Percentiles rank a stretch among this genome's conserved stretches.
phyloP scores from a whole-genome alignment of 768 basidiomycete species.

The Xerocomellus dryophilus region DNA sequence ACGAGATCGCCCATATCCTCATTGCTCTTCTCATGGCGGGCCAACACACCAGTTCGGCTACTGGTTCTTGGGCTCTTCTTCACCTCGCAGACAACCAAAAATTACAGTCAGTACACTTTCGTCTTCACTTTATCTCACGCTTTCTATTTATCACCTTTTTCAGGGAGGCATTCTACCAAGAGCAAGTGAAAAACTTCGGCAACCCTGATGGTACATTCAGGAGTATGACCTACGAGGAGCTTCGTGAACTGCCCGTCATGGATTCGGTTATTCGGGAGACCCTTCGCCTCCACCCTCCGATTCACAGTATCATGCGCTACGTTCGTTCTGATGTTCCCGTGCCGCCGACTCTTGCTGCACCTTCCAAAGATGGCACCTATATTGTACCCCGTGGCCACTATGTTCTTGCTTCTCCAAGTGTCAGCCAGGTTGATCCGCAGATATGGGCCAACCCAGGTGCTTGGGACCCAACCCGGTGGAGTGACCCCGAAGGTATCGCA shows the following conservation, averaged over 20 bases:
- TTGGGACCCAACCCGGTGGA: slow-evolving; percentile 87
- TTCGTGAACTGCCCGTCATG: slow-evolving; percentile 78
- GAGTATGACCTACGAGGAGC: slow-evolving; percentile 80
- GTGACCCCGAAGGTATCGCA: slow-evolving; percentile 78
- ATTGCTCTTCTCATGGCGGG: slow-evolving; percentile 99
- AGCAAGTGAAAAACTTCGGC: slow-evolving; percentile 81
- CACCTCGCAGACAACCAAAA: slow-evolving; percentile 78
- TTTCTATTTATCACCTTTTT: background rate
- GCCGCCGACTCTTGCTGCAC: slow-evolving; percentile 75
- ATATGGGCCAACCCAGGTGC: slow-evolving; percentile 71
- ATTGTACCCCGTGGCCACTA: slow-evolving; percentile 88
- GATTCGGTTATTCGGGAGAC: slow-evolving; percentile 93
- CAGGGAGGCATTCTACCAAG: slow-evolving; percentile 82
- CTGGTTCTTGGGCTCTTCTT: slow-evolving; percentile 85
- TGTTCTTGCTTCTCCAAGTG: slow-evolving; percentile 83
- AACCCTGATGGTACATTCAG: slow-evolving; percentile 78
- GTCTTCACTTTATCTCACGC: background rate
- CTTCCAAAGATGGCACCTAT: slow-evolving; percentile 69
- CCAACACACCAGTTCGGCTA: slow-evolving; percentile 95
- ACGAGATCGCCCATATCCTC: slow-evolving; percentile 97
- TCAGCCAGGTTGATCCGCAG: slow-evolving; percentile 81
- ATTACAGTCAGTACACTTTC: slow-evolving; percentile 55
- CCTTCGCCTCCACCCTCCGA: slow-evolving; percentile 89
- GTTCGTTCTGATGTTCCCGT: slow-evolving; percentile 84
- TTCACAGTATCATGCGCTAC: slow-evolving; percentile 93